A percentile compares a stretch with the other conserved stretches of the same genome.
These are phyloP conservation scores for Orbilia quercus DNA, from an alignment of 2,329 filamentous ascomycete genomes.

Conservation along the genomic window DNA sequence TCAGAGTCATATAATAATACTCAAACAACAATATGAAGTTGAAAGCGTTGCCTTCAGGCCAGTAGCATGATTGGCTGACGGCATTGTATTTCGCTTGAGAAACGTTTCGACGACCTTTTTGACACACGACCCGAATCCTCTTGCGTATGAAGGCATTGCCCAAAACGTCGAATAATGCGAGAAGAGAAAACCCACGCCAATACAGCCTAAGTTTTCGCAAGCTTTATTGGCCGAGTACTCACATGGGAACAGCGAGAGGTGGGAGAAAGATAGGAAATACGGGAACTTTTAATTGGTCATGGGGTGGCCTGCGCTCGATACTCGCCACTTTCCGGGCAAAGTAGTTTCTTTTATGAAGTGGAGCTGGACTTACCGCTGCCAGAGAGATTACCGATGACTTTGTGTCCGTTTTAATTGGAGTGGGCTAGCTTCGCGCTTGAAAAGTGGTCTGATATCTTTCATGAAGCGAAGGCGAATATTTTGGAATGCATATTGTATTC, in stretches of 20 bases:
- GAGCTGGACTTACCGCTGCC: constrained; percentile 4
- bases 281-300: neutral
- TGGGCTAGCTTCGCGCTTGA: no score
- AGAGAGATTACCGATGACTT: no score
- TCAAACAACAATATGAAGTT: neutral
- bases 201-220: neutral
- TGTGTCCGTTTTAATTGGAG: no score
- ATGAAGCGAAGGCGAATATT: no score
- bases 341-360: neutral
- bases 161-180: constrained; percentile 46
- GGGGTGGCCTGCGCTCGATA: no score
- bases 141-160: constrained; percentile 18
- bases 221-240: neutral
- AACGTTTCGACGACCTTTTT: neutral
- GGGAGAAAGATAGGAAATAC: neutral
- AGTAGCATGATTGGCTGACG: constrained; percentile 5
- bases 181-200: constrained; percentile 10
- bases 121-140: constrained; percentile 18
- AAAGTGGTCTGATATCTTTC: no score
- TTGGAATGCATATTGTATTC: no score
- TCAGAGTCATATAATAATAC: neutral
- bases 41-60: neutral
- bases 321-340: constrained; percentile 3
- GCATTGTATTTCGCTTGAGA: constrained; percentile 1
- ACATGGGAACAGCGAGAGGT: neutral